Base-by-base conservation (phyloP, 2,329 filamentous ascomycete species). In the Nothopassalora personata region DNA sequence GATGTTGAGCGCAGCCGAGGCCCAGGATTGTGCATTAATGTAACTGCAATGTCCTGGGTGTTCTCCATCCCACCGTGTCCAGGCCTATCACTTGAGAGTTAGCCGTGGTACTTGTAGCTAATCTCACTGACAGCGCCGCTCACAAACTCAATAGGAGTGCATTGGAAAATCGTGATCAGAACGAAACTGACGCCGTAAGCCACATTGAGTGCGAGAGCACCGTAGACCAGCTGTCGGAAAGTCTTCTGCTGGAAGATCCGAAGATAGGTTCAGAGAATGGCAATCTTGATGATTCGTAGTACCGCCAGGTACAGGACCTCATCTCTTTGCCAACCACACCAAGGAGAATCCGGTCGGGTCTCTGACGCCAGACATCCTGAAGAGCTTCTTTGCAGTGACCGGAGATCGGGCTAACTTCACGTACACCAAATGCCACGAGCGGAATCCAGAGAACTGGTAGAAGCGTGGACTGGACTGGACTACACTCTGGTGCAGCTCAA, bases 291-390 rank as follows among this genome's bases (percentile, higher is more conserved):
- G 1, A 56, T 57, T 5, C 60, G 62, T 11, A 64, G 19, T 1
- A 58, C 55, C 5, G 45, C 51, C 9, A 64, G 47, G 18, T 64
- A 64, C 4, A 64, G 27, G 11, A 62, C 39, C 48, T 64, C 62
- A 28, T 15, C 55, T 70, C 18, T 62, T 73, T 23, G 64, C 67
- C 56, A 71, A 74, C 57, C 67, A 71, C 52, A 68, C 70, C 3
- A 61, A 59, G 15, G 67, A 68, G n/a, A 52, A 66, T 46, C 67
- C 68, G 8, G 64, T 69, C 13, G 71, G 72, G 13, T 54, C 58
- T 19, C 59, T 74, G 50, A 68, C 68, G 62, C 62, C 60, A 52
- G 60, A 67, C 13, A 66, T 61, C 23, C 60, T 70, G 48, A 67
- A 68, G 60, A 59, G 49, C 43, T 69, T 65, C 56, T 70, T 64